phyloP scores from a whole-genome alignment of 2,329 filamentous ascomycete species.

The Diaporthe ilicicola region DNA sequence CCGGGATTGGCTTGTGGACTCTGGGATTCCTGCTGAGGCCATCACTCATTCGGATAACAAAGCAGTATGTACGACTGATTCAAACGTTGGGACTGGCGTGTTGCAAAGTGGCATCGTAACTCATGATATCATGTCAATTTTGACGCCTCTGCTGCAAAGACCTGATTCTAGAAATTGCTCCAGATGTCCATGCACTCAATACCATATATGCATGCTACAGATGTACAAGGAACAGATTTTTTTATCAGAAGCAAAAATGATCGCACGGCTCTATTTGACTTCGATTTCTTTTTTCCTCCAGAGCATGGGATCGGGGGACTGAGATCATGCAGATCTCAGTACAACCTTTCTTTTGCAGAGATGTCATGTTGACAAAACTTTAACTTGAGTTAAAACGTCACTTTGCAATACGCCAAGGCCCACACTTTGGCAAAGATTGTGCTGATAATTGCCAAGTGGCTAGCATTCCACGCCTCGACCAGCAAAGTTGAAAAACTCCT shows the following conservation, averaged over 20 bases:
- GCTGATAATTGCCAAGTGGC: constrained; percentile 32
- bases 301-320: neutral
- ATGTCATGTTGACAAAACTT: neutral
- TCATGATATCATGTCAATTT: neutral
- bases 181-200: too few relatives aligned
- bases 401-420: neutral
- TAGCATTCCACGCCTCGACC: constrained; percentile 40
- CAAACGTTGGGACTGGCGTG: neutral
- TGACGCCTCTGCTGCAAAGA: neutral
- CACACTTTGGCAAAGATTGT: neutral
- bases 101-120: neutral
- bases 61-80: constrained; percentile 5
- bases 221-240: neutral
- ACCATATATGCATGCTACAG: neutral
- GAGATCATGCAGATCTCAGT: neutral
- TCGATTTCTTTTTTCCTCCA: neutral
- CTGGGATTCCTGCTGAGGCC: constrained; percentile 22
- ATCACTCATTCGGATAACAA: constrained; percentile 35
- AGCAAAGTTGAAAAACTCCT: constrained; percentile 38
- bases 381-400: neutral
- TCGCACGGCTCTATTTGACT: neutral
- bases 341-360: neutral
- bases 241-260: neutral
- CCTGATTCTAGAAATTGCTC: neutral
- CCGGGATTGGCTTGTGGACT: constrained; percentile 29